Evolutionary conservation across 306 rosid species (phyloP).

Genomic region (Spatholobus suberectus): DNA sequence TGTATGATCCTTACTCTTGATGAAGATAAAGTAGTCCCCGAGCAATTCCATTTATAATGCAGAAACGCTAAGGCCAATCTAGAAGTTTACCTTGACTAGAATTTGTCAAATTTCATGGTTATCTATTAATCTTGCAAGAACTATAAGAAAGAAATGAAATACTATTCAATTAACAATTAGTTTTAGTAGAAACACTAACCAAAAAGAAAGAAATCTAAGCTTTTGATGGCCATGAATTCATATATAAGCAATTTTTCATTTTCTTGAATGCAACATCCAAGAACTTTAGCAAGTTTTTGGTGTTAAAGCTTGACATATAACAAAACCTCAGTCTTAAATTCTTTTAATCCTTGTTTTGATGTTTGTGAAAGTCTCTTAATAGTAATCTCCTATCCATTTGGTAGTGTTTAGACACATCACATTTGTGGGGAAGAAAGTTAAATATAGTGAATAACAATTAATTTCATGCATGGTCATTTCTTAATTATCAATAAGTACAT

Average conservation of each 20-base stretch:
- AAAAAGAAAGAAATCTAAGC: neutral
- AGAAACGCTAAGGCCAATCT: neutral
- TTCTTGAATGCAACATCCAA: slow-evolving; percentile 8
- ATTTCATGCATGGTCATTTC: neutral
- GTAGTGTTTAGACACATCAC: neutral
- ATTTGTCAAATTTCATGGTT: neutral
- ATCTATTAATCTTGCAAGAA: neutral
- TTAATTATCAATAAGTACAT: neutral
- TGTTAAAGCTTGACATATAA: slow-evolving; percentile 10
- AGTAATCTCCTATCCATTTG: slow-evolving; percentile 26
- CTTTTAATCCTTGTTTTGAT: slow-evolving; percentile 28
- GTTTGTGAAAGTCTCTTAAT: slow-evolving; percentile 37
- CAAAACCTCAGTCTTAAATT: slow-evolving; percentile 5
- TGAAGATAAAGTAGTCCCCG: slow-evolving; percentile 6
- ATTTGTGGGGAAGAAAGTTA: neutral
- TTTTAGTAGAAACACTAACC: neutral
- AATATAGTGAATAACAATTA: neutral
- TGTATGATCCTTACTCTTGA: slow-evolving; percentile 28
- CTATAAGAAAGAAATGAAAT: neutral
- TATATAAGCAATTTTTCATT: neutral
- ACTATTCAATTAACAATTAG: neutral
- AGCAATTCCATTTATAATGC: neutral
- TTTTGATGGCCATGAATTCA: slow-evolving; percentile 6
- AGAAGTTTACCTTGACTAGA: neutral
- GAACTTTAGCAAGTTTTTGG: slow-evolving; percentile 1